Conservation (phyloP, 352 stramenopile species). For the Globisporangium emineosum region DNA sequence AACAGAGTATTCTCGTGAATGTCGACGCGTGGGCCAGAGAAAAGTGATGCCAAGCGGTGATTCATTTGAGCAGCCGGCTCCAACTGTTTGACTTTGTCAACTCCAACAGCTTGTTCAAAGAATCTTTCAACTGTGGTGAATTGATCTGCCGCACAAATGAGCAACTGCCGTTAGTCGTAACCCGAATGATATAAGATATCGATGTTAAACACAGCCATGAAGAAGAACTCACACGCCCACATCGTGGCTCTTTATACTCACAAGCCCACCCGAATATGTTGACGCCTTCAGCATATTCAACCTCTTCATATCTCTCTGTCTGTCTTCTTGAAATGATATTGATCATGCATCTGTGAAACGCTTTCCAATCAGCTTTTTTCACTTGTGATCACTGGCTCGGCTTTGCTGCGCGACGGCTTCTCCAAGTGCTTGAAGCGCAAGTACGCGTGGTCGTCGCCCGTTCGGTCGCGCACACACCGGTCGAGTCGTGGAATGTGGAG, state of each 20-base stretch:
- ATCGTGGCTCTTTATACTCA: background rate
- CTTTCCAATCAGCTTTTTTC: slow-evolving; percentile 4
- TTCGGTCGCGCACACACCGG: slow-evolving; percentile 75
- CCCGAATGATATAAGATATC: too few relatives aligned
- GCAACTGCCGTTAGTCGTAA: too few relatives aligned
- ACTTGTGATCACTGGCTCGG: slow-evolving; percentile 12
- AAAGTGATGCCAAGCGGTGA: background rate
- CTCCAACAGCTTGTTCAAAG: background rate
- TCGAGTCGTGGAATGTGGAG: slow-evolving; percentile 79
- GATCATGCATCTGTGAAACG: background rate
- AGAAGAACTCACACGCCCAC: background rate
- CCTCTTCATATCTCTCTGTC: background rate
- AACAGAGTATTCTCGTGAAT: slow-evolving; percentile 51
- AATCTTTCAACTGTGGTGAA: background rate
- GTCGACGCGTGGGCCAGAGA: slow-evolving; percentile 16
- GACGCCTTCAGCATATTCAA: background rate
- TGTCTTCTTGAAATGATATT: too few relatives aligned
- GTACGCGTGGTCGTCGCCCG: slow-evolving; percentile 78
- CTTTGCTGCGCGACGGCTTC: slow-evolving; percentile 31
- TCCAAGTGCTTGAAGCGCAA: slow-evolving; percentile 79
- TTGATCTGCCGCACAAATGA: too few relatives aligned
- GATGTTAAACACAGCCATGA: background rate
- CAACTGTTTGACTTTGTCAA: background rate
- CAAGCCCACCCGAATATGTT: too few relatives aligned
- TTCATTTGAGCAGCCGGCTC: background rate